phyloP scores from a whole-genome alignment of 192 early-diverging fungal species.

The Entrophospora sp. region DNA sequence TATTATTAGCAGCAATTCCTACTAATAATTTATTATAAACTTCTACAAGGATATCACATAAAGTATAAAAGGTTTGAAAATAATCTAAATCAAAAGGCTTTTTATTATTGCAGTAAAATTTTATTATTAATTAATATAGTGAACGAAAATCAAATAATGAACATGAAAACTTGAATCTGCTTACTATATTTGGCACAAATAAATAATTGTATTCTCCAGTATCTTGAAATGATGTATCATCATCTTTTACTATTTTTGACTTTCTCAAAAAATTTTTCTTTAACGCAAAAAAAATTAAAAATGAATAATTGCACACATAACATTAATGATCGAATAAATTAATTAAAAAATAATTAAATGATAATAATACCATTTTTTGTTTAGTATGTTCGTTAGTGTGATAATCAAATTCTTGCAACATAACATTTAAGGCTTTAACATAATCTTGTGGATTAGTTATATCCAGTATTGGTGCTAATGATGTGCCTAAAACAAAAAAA shows the following conservation, averaged over 20 bases:
- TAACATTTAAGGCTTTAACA: conserved; percentile 48
- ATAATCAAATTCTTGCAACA: conserved; percentile 52
- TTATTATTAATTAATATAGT: background rate
- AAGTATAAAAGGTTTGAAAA: conserved; percentile 57
- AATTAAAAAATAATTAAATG: background rate
- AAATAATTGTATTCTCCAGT: conserved; percentile 34
- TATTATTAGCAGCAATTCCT: conserved; percentile 22
- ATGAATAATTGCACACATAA: too few species aligned
- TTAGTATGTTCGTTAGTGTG: conserved; percentile 35
- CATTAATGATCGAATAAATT: background rate
- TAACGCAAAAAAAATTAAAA: background rate
- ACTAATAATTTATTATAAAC: conserved; percentile 43
- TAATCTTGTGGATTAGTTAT: conserved; percentile 55
- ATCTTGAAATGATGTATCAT: conserved; percentile 28
- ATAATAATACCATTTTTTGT: conserved; percentile 33
- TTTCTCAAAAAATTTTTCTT: conserved; percentile 46
- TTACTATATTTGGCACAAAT: conserved; percentile 34
- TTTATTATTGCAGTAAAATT: background rate
- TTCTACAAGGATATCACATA: conserved; percentile 52
- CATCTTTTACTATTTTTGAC: conserved; percentile 28
- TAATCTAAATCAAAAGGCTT: conserved; percentile 61
- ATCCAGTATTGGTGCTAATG: conserved; percentile 54
- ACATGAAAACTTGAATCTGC: background rate
- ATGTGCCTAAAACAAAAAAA: conserved; percentile 58
- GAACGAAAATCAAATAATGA: background rate